A percentile compares a stretch with the other conserved stretches of the same genome.
These are phyloP conservation scores for Cladosporium oxysporum DNA, from an alignment of 2,329 filamentous ascomycete species.

Conservation along the genomic window DNA sequence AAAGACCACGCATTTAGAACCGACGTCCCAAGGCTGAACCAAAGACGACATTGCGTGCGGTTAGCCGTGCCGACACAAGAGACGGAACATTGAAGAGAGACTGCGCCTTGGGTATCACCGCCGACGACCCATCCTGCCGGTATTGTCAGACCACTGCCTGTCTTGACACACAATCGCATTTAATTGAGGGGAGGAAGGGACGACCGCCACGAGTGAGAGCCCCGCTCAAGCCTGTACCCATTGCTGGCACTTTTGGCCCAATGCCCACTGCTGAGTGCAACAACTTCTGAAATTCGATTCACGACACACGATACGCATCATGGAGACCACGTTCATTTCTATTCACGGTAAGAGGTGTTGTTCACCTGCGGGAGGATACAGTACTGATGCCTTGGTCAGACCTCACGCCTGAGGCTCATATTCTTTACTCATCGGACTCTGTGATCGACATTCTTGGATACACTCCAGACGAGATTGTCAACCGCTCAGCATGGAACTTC, in stretches of 20 bases:
- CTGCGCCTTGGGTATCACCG: background rate
- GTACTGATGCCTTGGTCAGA: constrained; percentile 51
- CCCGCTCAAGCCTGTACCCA: background rate
- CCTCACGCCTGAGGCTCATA: constrained; percentile 71
- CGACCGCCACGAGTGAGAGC: background rate
- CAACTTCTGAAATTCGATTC: background rate
- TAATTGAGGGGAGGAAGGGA: background rate
- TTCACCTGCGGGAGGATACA: background rate
- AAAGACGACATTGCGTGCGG: background rate
- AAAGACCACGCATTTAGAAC: background rate
- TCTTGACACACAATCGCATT: constrained; percentile 1
- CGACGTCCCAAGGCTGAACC: background rate
- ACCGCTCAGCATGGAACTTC: constrained; percentile 79
- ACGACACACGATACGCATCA: constrained; percentile 20
- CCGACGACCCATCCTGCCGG: constrained; percentile 1
- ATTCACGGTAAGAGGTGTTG: constrained; percentile 69
- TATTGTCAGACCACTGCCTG: background rate
- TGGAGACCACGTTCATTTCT: constrained; percentile 73
- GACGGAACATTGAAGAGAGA: constrained; percentile 3
- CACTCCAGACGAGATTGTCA: constrained; percentile 71
- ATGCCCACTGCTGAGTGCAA: background rate
- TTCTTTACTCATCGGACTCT: constrained; percentile 82
- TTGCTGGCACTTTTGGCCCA: background rate
- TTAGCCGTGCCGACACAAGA: constrained; percentile 4
- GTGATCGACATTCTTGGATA: constrained; percentile 82